Base-by-base conservation (phyloP, 1,284 basidiomycete genomes). In the Phellopilus nigrolimitatus region DNA sequence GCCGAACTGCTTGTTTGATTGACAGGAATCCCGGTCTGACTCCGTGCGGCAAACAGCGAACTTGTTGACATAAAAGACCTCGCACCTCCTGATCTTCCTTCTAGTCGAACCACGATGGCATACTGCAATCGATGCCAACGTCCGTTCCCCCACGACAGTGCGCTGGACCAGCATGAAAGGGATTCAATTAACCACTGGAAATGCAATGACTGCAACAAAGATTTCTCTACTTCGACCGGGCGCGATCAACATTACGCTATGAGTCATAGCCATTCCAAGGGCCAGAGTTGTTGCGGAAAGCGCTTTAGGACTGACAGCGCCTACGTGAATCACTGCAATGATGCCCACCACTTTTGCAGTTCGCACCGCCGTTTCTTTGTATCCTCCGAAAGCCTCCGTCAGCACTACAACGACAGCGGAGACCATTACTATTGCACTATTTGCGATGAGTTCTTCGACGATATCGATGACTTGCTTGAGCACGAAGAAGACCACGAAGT, bases 401-500 rank as follows among this genome's bases (percentile, higher is more conserved):
- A 57, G 28, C 56, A 57, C 37, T 54, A 39, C 17, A 49, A 43
- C n/a, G 48, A 52, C n/a, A 59, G 54, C 27, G 4, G 30, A 4
- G 13, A 24, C 2, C 60, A 63, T 49, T 28, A 30, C 33, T 61
- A 53, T 40, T 62, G 60, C 47, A 22, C 34, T 9, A 21, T 49
- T 7, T 62, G 60, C 48, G 33, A 57, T n/a, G 36, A 51, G 9
- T 40, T 56, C 36, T 59, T 55, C 27, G 42, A 54, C 42, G 34
- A 49, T 34, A 22, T 39, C 3, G 48, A 47, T 25, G 51, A 47
- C 3, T 38, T 49, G 13, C 30, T 54, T 21, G 47, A 49, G 19
- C 53, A 54, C 25, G 47, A 54, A 15, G 67, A 66, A 38, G 62
- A 72, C 41, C 73, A 76, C 57, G 73, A 56, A 43, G 64, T 70